Evolutionary conservation across 2,329 filamentous ascomycete species (phyloP).

Genomic region (Cercospora canescens): DNA sequence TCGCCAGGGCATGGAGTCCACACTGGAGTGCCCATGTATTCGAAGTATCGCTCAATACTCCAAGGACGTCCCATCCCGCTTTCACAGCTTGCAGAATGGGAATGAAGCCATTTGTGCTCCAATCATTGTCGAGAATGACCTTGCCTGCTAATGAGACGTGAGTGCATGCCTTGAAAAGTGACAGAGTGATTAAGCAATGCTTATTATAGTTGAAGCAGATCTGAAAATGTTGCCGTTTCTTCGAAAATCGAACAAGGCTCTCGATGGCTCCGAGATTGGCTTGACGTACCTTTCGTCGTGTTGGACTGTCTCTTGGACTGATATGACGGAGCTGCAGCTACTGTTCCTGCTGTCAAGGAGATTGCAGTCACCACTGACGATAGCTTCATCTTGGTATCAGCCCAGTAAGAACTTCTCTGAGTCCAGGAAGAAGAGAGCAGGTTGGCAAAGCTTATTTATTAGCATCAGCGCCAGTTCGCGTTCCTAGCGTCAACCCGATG

Average conservation of each 20-base stretch:
- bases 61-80: constrained; percentile 48
- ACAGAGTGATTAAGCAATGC: background rate
- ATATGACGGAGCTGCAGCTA: background rate
- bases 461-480: background rate
- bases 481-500: background rate
- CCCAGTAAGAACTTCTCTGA: background rate
- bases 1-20: constrained; percentile 49
- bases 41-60: constrained; percentile 43
- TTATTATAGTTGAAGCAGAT: no score
- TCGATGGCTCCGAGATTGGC: background rate
- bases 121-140: constrained; percentile 52
- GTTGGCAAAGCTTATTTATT: background rate
- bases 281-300: background rate
- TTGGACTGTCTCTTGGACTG: background rate
- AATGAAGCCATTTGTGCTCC: constrained; percentile 45
- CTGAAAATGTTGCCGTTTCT: no score
- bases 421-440: background rate
- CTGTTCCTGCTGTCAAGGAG: background rate
- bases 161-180: background rate
- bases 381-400: background rate
- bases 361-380: background rate
- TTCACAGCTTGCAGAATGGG: constrained; percentile 48
- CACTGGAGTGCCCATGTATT: constrained; percentile 50
- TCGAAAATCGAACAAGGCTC: no score
- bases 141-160: constrained; percentile 11